These are phyloP conservation scores for Penicillium arizonense DNA, from an alignment of 495 filamentous ascomycete genomes.

Conservation along the genomic window DNA sequence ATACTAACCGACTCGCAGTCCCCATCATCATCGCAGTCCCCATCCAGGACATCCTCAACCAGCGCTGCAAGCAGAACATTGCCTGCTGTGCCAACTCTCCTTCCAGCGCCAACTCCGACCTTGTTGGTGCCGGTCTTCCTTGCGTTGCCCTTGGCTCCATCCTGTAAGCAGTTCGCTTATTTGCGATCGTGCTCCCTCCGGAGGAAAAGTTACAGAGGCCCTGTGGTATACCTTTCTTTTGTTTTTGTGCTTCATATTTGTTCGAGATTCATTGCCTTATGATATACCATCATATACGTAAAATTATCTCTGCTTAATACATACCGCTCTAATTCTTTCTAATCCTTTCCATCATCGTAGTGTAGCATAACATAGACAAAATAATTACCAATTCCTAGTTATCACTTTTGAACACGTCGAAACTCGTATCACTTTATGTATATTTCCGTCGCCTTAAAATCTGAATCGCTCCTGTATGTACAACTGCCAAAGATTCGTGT, in stretches of 20 bases:
- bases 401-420: too few species aligned
- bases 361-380: too few species aligned
- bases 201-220: neutral
- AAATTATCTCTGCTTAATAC: neutral
- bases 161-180: constrained; percentile 24
- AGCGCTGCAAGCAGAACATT: constrained; percentile 53
- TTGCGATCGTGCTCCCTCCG: neutral
- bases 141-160: constrained; percentile 49
- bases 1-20: constrained; percentile 23
- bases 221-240: neutral
- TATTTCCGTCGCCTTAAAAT: too few species aligned
- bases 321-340: too few species aligned
- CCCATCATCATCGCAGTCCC: constrained; percentile 32
- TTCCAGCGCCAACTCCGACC: constrained; percentile 33
- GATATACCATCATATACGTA: neutral
- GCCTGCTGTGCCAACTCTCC: constrained; percentile 50
- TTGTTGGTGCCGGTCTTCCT: constrained; percentile 47
- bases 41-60: constrained; percentile 44
- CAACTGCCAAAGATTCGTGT: too few species aligned
- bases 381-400: too few species aligned
- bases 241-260: neutral
- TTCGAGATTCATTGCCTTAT: neutral
- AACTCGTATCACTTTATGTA: too few species aligned
- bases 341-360: too few species aligned
- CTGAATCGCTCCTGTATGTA: too few species aligned